Evolutionary conservation across 2,329 filamentous ascomycete genomes (phyloP).

Genomic region (Diaporthe aspalathi): DNA sequence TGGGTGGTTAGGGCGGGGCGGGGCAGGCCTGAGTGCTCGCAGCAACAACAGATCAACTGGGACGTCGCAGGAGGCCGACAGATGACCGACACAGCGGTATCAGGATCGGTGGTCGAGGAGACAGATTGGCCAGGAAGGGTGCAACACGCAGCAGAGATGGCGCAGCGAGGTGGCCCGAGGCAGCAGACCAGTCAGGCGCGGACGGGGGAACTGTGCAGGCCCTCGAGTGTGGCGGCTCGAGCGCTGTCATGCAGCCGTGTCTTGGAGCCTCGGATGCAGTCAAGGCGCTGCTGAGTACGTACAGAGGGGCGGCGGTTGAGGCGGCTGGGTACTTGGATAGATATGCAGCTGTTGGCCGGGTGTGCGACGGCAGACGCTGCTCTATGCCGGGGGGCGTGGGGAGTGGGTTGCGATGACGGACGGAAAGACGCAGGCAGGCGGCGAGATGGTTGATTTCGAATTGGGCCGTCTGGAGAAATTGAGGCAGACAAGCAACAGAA

Average conservation of each 20-base stretch:
- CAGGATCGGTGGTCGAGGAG: not conserved
- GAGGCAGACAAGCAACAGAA: slow-evolving; percentile 5
- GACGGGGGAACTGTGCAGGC: slow-evolving; percentile 18
- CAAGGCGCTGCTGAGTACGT: slow-evolving; percentile 23
- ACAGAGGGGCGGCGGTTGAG: not conserved
- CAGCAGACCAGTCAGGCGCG: slow-evolving; percentile 32
- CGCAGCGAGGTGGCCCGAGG: slow-evolving; percentile 14
- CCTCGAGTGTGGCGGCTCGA: slow-evolving; percentile 15
- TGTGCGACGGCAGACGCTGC: slow-evolving; percentile 5
- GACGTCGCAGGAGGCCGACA: slow-evolving; percentile 11
- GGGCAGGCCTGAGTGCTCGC: not conserved
- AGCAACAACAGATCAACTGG: slow-evolving; percentile 25
- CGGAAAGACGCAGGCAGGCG: slow-evolving; percentile 1
- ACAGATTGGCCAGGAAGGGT: slow-evolving; percentile 5
- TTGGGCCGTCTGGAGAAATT: slow-evolving; percentile 9
- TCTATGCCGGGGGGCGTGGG: too few species aligned
- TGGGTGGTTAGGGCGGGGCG: slow-evolving; percentile 34
- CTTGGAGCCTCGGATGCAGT: slow-evolving; percentile 19
- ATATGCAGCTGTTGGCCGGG: not conserved
- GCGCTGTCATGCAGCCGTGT: slow-evolving; percentile 24
- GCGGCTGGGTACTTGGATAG: slow-evolving; percentile 1
- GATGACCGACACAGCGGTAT: not conserved
- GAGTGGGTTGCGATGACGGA: not conserved
- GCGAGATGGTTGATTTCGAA: slow-evolving; percentile 25
- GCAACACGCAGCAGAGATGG: slow-evolving; percentile 18